phyloP scores from a whole-genome alignment of 2,329 filamentous ascomycete species.

The Aspergillus ochraceoroseus region DNA sequence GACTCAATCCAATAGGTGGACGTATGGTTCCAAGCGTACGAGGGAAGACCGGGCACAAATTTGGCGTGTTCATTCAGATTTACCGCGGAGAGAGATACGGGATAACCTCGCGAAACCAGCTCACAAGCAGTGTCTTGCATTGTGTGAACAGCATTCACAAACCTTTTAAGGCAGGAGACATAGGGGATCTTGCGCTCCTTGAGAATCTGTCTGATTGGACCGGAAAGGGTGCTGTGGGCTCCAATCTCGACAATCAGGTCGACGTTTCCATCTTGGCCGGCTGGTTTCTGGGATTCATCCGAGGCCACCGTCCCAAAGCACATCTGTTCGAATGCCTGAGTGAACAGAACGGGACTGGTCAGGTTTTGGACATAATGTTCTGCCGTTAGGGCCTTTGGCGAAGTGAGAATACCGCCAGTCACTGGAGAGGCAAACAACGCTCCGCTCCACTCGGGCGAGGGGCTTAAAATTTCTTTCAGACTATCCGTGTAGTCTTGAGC shows the following conservation, averaged over 20 bases:
- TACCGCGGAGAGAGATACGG: not conserved
- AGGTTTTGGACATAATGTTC: conserved; percentile 23
- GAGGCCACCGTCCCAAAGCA: not conserved
- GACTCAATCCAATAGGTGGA: conserved; percentile 10
- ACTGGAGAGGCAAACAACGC: conserved; percentile 19
- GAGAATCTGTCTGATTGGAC: conserved; percentile 15
- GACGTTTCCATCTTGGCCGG: too few relatives aligned
- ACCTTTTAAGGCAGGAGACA: too few relatives aligned
- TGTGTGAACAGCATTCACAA: too few relatives aligned
- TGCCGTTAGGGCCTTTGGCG: conserved; percentile 1
- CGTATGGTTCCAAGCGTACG: conserved; percentile 18
- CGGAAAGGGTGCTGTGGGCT: conserved; percentile 19
- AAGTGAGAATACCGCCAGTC: conserved; percentile 6
- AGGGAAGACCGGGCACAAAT: conserved; percentile 12
- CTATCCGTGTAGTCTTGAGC: conserved; percentile 1
- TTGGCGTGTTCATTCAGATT: not conserved
- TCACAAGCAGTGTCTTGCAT: not conserved
- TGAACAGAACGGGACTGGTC: conserved; percentile 19
- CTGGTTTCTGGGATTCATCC: conserved; percentile 8
- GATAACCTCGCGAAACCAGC: not conserved
- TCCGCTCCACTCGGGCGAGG: not conserved
- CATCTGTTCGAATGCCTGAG: conserved; percentile 8
- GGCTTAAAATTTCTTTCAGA: not conserved
- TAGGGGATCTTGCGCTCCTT: not conserved
- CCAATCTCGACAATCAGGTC: conserved; percentile 22